Conservation (phyloP, 2,329 filamentous ascomycete genomes). For the Annulohypoxylon truncatum region DNA sequence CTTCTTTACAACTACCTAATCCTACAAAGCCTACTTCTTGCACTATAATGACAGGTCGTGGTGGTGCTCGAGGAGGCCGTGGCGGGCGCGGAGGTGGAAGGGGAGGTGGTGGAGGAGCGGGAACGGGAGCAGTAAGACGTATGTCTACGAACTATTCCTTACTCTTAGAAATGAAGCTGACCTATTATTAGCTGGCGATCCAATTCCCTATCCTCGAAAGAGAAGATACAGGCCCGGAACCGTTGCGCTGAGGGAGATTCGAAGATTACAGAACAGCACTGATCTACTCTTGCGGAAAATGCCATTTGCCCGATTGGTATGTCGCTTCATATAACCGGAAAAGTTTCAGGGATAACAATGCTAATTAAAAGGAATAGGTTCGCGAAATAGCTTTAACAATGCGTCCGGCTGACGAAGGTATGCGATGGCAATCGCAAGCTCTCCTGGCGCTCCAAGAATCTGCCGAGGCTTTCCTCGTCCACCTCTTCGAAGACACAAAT, state of each 20-base stretch:
- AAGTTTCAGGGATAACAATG: background rate
- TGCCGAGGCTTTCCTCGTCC: constrained; percentile 94
- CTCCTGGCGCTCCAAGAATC: constrained; percentile 95
- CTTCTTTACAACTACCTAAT: background rate
- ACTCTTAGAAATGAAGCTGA: constrained; percentile 37
- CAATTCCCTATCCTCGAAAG: constrained; percentile 70
- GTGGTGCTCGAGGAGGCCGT: constrained; percentile 37
- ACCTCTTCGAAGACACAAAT: constrained; percentile 96
- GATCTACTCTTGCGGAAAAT: constrained; percentile 86
- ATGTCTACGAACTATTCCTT: constrained; percentile 50
- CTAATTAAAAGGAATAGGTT: constrained; percentile 56
- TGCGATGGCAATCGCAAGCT: constrained; percentile 96
- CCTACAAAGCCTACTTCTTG: constrained; percentile 8
- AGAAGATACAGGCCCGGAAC: constrained; percentile 82
- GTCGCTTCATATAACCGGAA: constrained; percentile 34
- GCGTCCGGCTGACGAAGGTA: constrained; percentile 72
- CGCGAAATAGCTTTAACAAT: constrained; percentile 78
- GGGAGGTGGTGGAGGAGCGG: constrained; percentile 33
- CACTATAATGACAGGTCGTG: constrained; percentile 24
- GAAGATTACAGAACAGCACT: constrained; percentile 88
- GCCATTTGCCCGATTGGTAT: constrained; percentile 80
- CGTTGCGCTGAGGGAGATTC: constrained; percentile 89
- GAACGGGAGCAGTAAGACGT: constrained; percentile 46
- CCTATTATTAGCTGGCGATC: constrained; percentile 73
- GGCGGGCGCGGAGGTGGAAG: constrained; percentile 36